A percentile compares a stretch with the other conserved stretches of the same genome.
phyloP scores from a whole-genome alignment of 2,329 filamentous ascomycete genomes.

The Colletotrichum sojae region DNA sequence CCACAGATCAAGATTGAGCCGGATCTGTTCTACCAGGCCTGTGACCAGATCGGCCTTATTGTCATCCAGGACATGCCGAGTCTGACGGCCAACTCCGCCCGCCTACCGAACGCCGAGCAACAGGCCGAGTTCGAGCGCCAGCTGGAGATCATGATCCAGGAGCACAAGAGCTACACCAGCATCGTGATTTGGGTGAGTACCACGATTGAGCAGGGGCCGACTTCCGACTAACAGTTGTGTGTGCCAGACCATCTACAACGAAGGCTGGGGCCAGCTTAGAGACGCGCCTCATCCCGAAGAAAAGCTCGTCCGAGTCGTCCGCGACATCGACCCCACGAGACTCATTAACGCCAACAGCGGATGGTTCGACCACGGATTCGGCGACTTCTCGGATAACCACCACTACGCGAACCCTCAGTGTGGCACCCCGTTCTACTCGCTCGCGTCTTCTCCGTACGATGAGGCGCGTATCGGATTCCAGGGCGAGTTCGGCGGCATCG shows the following conservation, averaged over 20 bases:
- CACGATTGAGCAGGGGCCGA: neutral
- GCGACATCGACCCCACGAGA: conserved; percentile 72
- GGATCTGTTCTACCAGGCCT: conserved; percentile 77
- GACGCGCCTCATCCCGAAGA: conserved; percentile 68
- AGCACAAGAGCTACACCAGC: conserved; percentile 75
- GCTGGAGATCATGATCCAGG: conserved; percentile 71
- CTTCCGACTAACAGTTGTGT: neutral
- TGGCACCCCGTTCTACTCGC: conserved; percentile 77
- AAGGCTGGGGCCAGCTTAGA: conserved; percentile 77
- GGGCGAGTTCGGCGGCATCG: conserved; percentile 80
- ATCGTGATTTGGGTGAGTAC: conserved; percentile 73
- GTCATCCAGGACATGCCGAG: conserved; percentile 82
- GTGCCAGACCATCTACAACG: conserved; percentile 75
- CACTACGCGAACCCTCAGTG: conserved; percentile 81
- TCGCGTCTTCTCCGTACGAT: conserved; percentile 68
- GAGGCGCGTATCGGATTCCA: conserved; percentile 75
- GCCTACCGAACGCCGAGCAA: conserved; percentile 59
- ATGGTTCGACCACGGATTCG: conserved; percentile 78
- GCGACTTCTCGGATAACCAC: conserved; percentile 79
- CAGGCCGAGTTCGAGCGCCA: conserved; percentile 77
- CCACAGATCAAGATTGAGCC: conserved; percentile 76
- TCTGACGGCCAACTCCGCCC: conserved; percentile 54
- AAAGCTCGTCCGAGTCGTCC: conserved; percentile 67
- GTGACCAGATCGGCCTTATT: conserved; percentile 75
- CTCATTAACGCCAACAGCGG: conserved; percentile 75